These are phyloP conservation scores for Linderniella brevidens DNA, from an alignment of 257 asterid species.

Conservation along the genomic window DNA sequence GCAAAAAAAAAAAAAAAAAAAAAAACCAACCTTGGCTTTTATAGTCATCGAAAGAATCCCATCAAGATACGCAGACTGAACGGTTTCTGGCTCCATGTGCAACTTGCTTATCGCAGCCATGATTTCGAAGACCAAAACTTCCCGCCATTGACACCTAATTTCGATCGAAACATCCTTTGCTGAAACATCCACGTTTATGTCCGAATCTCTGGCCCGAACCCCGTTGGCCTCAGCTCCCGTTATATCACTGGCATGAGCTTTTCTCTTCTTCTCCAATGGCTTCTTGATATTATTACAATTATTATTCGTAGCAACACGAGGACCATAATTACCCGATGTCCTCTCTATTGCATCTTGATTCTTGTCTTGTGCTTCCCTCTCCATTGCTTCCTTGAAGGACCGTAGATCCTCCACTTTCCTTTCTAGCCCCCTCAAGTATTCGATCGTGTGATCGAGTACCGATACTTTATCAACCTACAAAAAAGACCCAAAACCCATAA, in stretches of 20 bases:
- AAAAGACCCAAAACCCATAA: background rate
- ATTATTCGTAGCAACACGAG: background rate
- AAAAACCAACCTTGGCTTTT: slow-evolving; percentile 52
- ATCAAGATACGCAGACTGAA: slow-evolving; percentile 50
- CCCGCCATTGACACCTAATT: slow-evolving; percentile 47
- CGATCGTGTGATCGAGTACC: slow-evolving; percentile 68
- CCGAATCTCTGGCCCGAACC: slow-evolving; percentile 11
- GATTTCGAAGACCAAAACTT: slow-evolving; percentile 28
- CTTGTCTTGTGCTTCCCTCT: slow-evolving; percentile 22
- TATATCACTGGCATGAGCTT: slow-evolving; percentile 31
- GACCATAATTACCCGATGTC: slow-evolving; percentile 52
- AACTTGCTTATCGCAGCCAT: slow-evolving; percentile 48
- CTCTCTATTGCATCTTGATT: slow-evolving; percentile 38
- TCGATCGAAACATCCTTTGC: slow-evolving; percentile 43
- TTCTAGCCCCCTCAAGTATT: slow-evolving; percentile 55
- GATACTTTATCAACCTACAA: slow-evolving; percentile 81
- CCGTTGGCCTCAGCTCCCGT: slow-evolving; percentile 15
- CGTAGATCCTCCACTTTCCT: slow-evolving; percentile 45
- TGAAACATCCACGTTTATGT: slow-evolving; percentile 27
- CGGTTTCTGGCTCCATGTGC: slow-evolving; percentile 37
- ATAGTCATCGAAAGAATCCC: slow-evolving; percentile 48
- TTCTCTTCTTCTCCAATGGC: slow-evolving; percentile 37
- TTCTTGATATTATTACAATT: slow-evolving; percentile 18
- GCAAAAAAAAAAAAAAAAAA: background rate
- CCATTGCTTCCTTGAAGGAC: slow-evolving; percentile 27